Evolutionary conservation across 805 yeast genomes (phyloP).

Genomic region (Wickerhamiella shivajii): DNA sequence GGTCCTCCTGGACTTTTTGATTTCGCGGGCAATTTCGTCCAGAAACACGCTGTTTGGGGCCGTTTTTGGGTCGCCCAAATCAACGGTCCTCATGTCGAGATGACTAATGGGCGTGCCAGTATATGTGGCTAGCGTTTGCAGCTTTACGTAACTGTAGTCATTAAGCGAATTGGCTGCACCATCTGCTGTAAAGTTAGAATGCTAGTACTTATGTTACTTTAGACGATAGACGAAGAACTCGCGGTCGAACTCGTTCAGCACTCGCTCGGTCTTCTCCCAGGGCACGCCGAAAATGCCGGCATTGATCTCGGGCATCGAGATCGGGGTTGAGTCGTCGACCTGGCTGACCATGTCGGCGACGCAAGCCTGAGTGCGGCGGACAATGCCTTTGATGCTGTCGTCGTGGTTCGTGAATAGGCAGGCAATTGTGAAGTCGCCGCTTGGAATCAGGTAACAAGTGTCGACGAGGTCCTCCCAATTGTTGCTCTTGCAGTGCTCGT

Average conservation of each 20-base stretch:
- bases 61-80: constrained; percentile 10
- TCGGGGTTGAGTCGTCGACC: constrained; percentile 17
- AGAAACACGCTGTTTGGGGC: constrained; percentile 6
- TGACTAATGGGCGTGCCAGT: too few relatives aligned
- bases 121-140: too few relatives aligned
- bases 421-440: constrained; percentile 32
- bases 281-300: constrained; percentile 72
- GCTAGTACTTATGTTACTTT: too few relatives aligned
- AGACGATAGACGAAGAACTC: constrained; percentile 37
- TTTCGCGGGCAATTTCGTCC: constrained; percentile 13
- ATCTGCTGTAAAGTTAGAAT: too few relatives aligned
- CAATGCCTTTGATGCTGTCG: constrained; percentile 32
- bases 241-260: constrained; percentile 27
- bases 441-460: constrained; percentile 34
- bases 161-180: too few relatives aligned
- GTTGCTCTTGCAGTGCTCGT: constrained; percentile 28
- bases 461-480: constrained; percentile 35
- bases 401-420: constrained; percentile 55
- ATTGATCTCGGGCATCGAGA: constrained; percentile 65
- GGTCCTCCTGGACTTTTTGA: constrained; percentile 19
- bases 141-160: too few relatives aligned
- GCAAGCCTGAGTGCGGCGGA: constrained; percentile 36
- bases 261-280: constrained; percentile 50
- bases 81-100: constrained; percentile 16
- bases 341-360: constrained; percentile 33